A percentile compares a stretch with the other conserved stretches of the same genome.
phyloP scores from a whole-genome alignment of 768 basidiomycete genomes.

The Tylopilus plumbeoviolaceoides region DNA sequence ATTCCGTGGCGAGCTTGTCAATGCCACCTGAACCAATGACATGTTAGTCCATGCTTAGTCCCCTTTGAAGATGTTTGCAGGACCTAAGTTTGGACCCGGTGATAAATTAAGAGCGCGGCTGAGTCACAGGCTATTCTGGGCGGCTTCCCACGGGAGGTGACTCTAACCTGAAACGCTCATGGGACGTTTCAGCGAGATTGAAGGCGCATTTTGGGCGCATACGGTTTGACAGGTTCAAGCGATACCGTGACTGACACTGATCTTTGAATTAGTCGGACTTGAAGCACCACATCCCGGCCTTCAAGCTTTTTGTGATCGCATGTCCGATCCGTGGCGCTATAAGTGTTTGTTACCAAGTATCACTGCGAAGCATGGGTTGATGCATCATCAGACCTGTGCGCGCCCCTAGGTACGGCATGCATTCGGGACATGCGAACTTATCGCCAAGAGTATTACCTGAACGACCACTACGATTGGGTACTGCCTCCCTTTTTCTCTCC shows the following conservation, averaged over 20 bases:
- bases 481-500: not conserved
- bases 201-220: too few species aligned
- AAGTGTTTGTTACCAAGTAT: not conserved
- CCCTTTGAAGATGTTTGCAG: too few species aligned
- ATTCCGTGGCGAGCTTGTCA: not conserved
- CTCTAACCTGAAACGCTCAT: not conserved
- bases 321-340: too few species aligned
- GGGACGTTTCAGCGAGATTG: not conserved
- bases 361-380: too few species aligned
- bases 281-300: not conserved
- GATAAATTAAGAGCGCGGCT: not conserved
- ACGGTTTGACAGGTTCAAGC: not conserved
- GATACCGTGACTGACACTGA: too few species aligned
- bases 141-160: not conserved
- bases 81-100: too few species aligned
- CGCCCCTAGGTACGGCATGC: not conserved
- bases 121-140: not conserved
- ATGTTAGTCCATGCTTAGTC: too few species aligned
- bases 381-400: constrained; percentile 7
- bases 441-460: not conserved
- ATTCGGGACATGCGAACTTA: not conserved
- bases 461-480: not conserved
- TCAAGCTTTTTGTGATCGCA: not conserved
- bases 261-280: too few species aligned
- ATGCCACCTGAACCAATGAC: too few species aligned